Conservation (phyloP, 257 asterid species). For the Echium plantagineum region DNA sequence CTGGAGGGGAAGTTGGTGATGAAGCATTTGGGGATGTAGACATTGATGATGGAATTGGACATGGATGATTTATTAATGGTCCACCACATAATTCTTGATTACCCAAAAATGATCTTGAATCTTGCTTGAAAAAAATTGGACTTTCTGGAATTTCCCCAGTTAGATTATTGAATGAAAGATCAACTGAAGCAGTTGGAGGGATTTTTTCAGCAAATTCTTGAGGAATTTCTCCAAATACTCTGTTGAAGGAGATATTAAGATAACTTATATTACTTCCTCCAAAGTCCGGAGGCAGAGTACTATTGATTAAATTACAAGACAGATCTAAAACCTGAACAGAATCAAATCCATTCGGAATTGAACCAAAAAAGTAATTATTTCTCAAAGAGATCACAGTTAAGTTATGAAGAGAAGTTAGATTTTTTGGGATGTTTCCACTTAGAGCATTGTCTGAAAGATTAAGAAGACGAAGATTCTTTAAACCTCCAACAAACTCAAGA, state of each 20-base stretch:
- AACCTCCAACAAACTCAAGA: slow-evolving; percentile 40
- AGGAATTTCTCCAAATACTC: slow-evolving; percentile 62
- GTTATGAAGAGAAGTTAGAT: slow-evolving; percentile 28
- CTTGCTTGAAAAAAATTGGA: slow-evolving; percentile 33
- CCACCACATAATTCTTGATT: slow-evolving; percentile 61
- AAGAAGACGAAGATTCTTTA: slow-evolving; percentile 33
- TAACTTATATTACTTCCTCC: slow-evolving; percentile 39
- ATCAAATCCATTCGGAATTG: slow-evolving; percentile 46
- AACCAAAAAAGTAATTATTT: slow-evolving; percentile 60
- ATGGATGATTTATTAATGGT: slow-evolving; percentile 30
- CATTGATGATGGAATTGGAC: slow-evolving; percentile 50
- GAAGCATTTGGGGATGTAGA: slow-evolving; percentile 34
- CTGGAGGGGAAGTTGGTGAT: slow-evolving; percentile 63
- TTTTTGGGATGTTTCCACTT: slow-evolving; percentile 53
- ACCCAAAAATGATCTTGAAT: slow-evolving; percentile 34
- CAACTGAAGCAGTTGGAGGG: slow-evolving; percentile 50
- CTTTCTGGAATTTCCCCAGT: slow-evolving; percentile 57
- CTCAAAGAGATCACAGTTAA: slow-evolving; percentile 44
- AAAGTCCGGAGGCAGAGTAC: slow-evolving; percentile 54
- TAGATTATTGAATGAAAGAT: slow-evolving; percentile 56
- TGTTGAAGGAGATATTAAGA: slow-evolving; percentile 61
- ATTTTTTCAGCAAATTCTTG: slow-evolving; percentile 32
- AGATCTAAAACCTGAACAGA: slow-evolving; percentile 56
- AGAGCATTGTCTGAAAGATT: slow-evolving; percentile 77
- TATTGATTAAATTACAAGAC: slow-evolving; percentile 72